Evolutionary conservation across 805 yeast genomes (phyloP), one percentile per base, ranked within the genome.

Genomic region (Ogataea trehaloabstinens): DNA sequence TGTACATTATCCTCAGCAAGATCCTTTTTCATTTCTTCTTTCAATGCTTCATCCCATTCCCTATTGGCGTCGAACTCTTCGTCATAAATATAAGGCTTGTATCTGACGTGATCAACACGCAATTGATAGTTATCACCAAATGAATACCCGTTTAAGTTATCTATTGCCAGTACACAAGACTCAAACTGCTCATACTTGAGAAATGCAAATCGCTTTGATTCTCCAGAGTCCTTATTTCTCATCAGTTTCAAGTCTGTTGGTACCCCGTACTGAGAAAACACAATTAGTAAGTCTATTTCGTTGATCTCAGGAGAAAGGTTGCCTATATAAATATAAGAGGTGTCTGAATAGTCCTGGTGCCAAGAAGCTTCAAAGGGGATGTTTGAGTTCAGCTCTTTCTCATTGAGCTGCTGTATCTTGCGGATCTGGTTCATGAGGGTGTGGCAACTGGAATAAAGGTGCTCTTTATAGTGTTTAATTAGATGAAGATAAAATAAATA

Each of bases 201-300:
- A 64, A 80, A 89, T 4, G 83, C 93, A 67, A 82, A 86, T 5
- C 95, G 93, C 38, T 72, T 70, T 2, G 87, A 78, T 39, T 73
- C 73, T 2, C 88, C 87, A 0, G 83, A 72, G 3, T 69, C 74
- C 41, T 67, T 68, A 53, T 87, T 91, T 41, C 91, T 71, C 19
- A 77, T 73, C 36, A 90, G 64, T 36, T 81, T 77, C 24, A 91
- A 56, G 49, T 84, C 85, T 0, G 84, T 82, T 0, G 96, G 96
- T 15, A 80, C 73, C 0, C 98, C 98, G 60, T 76, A 91, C 55
- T 91, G 97, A 2, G 95, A 84, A 57, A 91, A 91, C 22, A 90
- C 76, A 0, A 79, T 73, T 5, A 89, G 53, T 0, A 91, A 60
- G 56, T 91, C 97, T 34, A 80, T 78, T 55, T 88, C 96, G 6